These are phyloP conservation scores for Penicillium sp. DNA, from an alignment of 2,329 filamentous ascomycete species.

Conservation along the genomic window DNA sequence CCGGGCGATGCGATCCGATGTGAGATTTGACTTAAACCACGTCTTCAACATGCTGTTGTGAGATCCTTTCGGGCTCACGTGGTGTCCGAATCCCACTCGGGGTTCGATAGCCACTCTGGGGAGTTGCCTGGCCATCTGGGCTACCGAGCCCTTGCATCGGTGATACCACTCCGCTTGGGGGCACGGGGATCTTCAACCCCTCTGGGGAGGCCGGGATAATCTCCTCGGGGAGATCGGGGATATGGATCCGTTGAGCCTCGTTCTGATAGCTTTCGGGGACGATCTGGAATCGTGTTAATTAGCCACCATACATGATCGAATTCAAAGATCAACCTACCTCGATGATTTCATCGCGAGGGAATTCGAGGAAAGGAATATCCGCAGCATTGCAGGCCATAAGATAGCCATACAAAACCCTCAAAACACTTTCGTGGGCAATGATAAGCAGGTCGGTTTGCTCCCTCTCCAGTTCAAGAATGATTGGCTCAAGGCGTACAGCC, in stretches of 20 bases:
- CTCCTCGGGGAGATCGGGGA: conserved; percentile 64
- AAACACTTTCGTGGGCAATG: conserved; percentile 96
- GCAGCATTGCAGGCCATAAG: conserved; percentile 97
- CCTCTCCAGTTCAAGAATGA: conserved; percentile 93
- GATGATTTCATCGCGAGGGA: conserved; percentile 95
- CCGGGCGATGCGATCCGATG: background rate
- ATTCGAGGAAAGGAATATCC: conserved; percentile 89
- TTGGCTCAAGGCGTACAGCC: conserved; percentile 94
- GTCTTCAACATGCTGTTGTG: conserved; percentile 47
- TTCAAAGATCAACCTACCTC: conserved; percentile 56
- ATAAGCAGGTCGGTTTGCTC: conserved; percentile 98
- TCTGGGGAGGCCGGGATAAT: conserved; percentile 77
- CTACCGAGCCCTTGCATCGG: conserved; percentile 45
- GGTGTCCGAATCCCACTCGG: conserved; percentile 36
- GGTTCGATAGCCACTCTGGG: conserved; percentile 40
- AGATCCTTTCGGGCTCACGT: conserved; percentile 46
- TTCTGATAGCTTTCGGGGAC: conserved; percentile 98
- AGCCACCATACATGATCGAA: conserved; percentile 4
- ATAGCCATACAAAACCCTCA: conserved; percentile 94
- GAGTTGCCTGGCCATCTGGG: conserved; percentile 45
- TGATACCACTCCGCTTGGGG: conserved; percentile 54
- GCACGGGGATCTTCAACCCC: conserved; percentile 75
- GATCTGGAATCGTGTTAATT: conserved; percentile 55
- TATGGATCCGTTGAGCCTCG: conserved; percentile 84
- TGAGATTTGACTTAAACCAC: conserved; percentile 34